These are phyloP conservation scores for Cotoneaster glaucophyllus DNA, from an alignment of 306 rosid genomes.

Conservation along the genomic window DNA sequence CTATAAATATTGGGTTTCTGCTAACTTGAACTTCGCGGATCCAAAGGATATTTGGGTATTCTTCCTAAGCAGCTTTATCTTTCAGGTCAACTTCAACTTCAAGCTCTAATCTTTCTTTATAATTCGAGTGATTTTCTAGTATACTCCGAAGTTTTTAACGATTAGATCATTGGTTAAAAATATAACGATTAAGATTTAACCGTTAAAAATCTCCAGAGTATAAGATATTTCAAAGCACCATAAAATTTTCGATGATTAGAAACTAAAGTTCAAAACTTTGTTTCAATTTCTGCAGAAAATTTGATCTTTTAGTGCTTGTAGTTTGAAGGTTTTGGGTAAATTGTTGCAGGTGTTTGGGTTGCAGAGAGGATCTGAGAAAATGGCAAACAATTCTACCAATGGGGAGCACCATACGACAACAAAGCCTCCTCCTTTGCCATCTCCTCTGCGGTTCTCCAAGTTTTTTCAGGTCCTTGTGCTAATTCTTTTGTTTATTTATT, in stretches of 20 bases:
- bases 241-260: background rate
- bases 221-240: background rate
- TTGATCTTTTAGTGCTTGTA: background rate
- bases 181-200: too few species aligned
- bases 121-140: background rate
- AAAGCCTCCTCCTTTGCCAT: slow-evolving; percentile 75
- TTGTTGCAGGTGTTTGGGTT: slow-evolving; percentile 21
- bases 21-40: slow-evolving; percentile 22
- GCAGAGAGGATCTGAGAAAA: slow-evolving; percentile 27
- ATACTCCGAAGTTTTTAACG: background rate
- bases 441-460: slow-evolving; percentile 83
- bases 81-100: slow-evolving; percentile 14
- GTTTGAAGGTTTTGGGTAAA: slow-evolving; percentile 13
- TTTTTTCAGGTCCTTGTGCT: slow-evolving; percentile 57
- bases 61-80: slow-evolving; percentile 18
- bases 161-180: background rate
- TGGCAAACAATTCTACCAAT: slow-evolving; percentile 61
- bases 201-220: too few species aligned
- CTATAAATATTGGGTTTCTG: slow-evolving; percentile 34
- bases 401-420: slow-evolving; percentile 35
- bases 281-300: background rate
- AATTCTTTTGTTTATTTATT: background rate
- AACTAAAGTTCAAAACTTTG: background rate
- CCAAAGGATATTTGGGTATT: slow-evolving; percentile 22
- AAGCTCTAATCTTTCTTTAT: slow-evolving; percentile 4